Evolutionary conservation across 2,329 filamentous ascomycete genomes (phyloP).

Genomic region (Claviceps pusilla): DNA sequence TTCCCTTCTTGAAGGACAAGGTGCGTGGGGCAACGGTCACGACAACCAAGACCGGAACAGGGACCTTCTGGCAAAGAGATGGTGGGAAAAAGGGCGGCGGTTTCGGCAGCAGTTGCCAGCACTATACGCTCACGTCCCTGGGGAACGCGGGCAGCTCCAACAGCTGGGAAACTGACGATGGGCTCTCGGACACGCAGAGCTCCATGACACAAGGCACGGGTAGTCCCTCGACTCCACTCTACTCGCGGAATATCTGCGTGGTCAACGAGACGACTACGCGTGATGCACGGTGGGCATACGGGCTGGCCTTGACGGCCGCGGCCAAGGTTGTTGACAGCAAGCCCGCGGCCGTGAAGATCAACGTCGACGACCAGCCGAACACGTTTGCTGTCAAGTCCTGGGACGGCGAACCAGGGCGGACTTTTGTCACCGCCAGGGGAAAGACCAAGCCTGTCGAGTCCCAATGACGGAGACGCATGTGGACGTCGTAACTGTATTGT

Average conservation of each 20-base stretch:
- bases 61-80: slow-evolving; percentile 34
- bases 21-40: slow-evolving; percentile 18
- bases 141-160: not conserved
- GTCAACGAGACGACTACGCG: slow-evolving; percentile 36
- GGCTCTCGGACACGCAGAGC: not conserved
- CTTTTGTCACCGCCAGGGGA: no score
- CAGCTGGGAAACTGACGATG: not conserved
- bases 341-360: no score
- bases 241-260: slow-evolving; percentile 39
- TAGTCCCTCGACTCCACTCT: slow-evolving; percentile 26
- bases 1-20: slow-evolving; percentile 11
- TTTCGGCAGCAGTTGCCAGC: slow-evolving; percentile 41
- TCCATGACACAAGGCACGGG: slow-evolving; percentile 4
- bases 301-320: not conserved
- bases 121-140: slow-evolving; percentile 31
- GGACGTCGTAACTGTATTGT: no score
- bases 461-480: no score
- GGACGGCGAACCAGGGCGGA: not conserved
- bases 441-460: not conserved
- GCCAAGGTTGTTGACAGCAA: not conserved
- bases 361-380: not conserved
- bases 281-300: slow-evolving; percentile 25
- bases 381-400: not conserved
- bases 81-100: slow-evolving; percentile 33
- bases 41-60: slow-evolving; percentile 44